Conservation (phyloP, 2,329 filamentous ascomycete genomes). For the Drechmeria coniospora region DNA sequence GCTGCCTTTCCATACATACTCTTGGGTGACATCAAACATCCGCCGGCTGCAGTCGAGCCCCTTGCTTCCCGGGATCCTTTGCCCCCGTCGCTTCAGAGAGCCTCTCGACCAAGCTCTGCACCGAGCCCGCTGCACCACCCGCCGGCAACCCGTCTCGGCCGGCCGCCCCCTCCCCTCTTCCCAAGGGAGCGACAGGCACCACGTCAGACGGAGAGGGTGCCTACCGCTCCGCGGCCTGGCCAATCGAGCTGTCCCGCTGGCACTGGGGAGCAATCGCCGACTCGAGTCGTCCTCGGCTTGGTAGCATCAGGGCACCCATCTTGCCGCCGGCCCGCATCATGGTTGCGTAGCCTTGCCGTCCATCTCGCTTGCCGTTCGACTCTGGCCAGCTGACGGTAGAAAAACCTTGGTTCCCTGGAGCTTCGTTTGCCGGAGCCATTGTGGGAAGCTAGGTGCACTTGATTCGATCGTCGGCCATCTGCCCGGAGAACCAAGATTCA, state of each 20-base stretch:
- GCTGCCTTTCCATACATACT: too few relatives aligned
- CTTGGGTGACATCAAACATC: too few relatives aligned
- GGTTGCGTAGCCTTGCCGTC: slow-evolving; percentile 3
- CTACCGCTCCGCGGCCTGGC: background rate
- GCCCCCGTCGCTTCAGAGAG: too few relatives aligned
- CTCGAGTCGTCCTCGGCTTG: slow-evolving; percentile 1
- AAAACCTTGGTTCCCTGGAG: too few relatives aligned
- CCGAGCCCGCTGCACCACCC: too few relatives aligned
- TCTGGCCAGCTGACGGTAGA: too few relatives aligned
- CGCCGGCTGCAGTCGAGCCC: too few relatives aligned
- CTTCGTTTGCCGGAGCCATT: too few relatives aligned
- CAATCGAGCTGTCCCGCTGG: slow-evolving; percentile 2
- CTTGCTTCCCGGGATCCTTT: too few relatives aligned
- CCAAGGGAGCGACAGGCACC: slow-evolving; percentile 4
- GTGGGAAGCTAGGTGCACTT: background rate
- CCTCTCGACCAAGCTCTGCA: too few relatives aligned
- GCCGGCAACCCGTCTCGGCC: too few relatives aligned
- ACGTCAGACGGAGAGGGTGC: background rate
- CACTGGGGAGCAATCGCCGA: slow-evolving; percentile 1
- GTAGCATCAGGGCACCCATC: slow-evolving; percentile 3
- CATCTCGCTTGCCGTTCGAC: slow-evolving; percentile 1
- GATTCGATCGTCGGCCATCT: background rate
- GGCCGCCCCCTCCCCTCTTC: slow-evolving; percentile 1
- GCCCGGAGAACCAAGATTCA: background rate
- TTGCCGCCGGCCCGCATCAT: slow-evolving; percentile 3